Conservation (phyloP, 2,329 filamentous ascomycete species). For the Ophiostoma sp. region DNA sequence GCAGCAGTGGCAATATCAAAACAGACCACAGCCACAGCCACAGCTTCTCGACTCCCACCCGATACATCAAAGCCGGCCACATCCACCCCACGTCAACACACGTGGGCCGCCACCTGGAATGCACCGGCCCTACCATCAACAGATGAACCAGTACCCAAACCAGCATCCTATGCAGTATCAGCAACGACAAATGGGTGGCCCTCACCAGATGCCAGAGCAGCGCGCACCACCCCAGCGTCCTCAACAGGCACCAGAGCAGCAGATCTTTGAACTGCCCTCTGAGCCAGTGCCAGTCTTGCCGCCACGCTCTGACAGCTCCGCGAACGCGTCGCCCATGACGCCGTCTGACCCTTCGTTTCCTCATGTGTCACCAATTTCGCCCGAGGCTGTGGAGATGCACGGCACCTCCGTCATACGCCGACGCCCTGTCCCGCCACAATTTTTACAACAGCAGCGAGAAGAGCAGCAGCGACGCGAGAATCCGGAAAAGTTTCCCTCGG, state of each 20-base stretch:
- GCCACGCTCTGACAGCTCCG: not conserved
- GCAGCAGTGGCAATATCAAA: slow-evolving; percentile 19
- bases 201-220: not conserved
- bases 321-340: not conserved
- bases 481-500: slow-evolving; percentile 16
- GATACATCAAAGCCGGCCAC: not conserved
- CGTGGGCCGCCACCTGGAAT: not conserved
- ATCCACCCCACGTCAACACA: not conserved
- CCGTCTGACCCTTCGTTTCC: not conserved
- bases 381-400: slow-evolving; percentile 9
- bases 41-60: slow-evolving; percentile 4
- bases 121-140: not conserved
- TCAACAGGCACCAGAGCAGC: slow-evolving; percentile 6
- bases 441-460: slow-evolving; percentile 15
- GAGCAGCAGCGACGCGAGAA: slow-evolving; percentile 19
- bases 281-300: slow-evolving; percentile 9
- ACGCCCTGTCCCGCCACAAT: slow-evolving; percentile 18
- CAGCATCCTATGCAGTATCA: not conserved
- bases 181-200: not conserved
- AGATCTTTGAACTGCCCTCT: slow-evolving; percentile 15
- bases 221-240: not conserved
- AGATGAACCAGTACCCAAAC: slow-evolving; percentile 1
- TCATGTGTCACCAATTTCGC: not conserved
- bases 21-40: not conserved
- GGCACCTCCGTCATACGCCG: slow-evolving; percentile 21